phyloP scores from a whole-genome alignment of 1,284 basidiomycete genomes.

The Meira nashicola region DNA sequence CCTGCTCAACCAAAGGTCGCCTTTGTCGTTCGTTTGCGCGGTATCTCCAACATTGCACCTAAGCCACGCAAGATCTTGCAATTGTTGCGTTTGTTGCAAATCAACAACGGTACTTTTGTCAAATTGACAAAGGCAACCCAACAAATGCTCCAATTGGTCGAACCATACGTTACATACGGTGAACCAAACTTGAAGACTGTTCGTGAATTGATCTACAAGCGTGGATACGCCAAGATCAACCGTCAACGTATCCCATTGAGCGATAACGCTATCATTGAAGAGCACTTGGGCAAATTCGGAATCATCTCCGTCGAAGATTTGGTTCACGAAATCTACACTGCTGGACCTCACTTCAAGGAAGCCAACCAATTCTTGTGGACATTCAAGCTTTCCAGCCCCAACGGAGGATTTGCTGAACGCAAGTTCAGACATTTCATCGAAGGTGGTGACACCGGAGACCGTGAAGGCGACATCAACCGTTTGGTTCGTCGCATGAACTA shows the following conservation, averaged over 20 bases:
- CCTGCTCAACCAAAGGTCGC: slow-evolving; percentile 93
- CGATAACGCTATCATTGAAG: slow-evolving; percentile 91
- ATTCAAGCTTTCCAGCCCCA: slow-evolving; percentile 99
- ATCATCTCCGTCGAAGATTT: slow-evolving; percentile 98
- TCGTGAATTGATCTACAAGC: slow-evolving; percentile 98
- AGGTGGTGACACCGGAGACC: slow-evolving; percentile 80
- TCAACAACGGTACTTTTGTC: slow-evolving; percentile 99
- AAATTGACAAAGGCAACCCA: slow-evolving; percentile 93
- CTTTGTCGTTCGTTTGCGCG: slow-evolving; percentile 84
- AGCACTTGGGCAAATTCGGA: slow-evolving; percentile 84
- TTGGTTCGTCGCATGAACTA: slow-evolving; percentile 96
- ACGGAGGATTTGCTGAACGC: slow-evolving; percentile 89
- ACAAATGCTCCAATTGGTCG: slow-evolving; percentile 95
- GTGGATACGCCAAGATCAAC: slow-evolving; percentile 97
- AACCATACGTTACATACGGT: slow-evolving; percentile 85
- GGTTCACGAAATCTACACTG: slow-evolving; percentile 92
- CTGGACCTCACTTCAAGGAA: slow-evolving; percentile 98
- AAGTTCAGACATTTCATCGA: slow-evolving; percentile 73
- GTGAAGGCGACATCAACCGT: slow-evolving; percentile 92
- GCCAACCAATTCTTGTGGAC: slow-evolving; percentile 84
- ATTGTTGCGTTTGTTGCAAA: slow-evolving; percentile 94
- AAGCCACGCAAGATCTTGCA: slow-evolving; percentile 99
- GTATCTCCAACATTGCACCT: slow-evolving; percentile 99
- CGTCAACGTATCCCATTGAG: slow-evolving; percentile 93
- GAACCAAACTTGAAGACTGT: slow-evolving; percentile 94